phyloP scores from a whole-genome alignment of 148 eudicot genomes.

The Heliamphora exappendiculata region DNA sequence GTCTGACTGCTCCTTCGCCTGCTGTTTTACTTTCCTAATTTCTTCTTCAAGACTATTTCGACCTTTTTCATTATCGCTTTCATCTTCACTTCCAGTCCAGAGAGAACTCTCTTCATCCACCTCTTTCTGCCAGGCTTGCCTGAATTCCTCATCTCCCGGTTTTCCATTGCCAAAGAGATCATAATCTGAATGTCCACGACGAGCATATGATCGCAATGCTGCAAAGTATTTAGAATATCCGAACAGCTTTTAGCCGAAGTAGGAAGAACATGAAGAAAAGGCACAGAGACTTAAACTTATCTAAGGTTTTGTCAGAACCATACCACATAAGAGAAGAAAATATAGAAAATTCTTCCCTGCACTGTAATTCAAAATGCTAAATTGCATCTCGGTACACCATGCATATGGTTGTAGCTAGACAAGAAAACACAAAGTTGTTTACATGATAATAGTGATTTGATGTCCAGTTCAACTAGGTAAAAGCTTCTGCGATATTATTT shows the following conservation, averaged over 20 bases:
- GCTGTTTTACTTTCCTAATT: conserved; percentile 66
- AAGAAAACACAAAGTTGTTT: background rate
- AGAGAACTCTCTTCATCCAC: conserved; percentile 63
- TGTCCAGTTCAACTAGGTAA: background rate
- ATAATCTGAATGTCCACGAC: conserved; percentile 48
- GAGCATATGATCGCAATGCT: conserved; percentile 60
- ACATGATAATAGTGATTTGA: background rate
- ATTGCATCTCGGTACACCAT: background rate
- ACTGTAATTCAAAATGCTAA: background rate
- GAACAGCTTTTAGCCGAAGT: background rate
- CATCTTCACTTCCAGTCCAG: conserved; percentile 96
- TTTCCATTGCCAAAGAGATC: conserved; percentile 73
- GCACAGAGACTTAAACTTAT: background rate
- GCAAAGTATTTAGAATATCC: conserved; percentile 10
- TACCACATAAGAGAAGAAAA: background rate
- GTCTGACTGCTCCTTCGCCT: conserved; percentile 70
- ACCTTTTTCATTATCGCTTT: conserved; percentile 45
- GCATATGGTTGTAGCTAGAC: background rate
- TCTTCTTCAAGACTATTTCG: conserved; percentile 53
- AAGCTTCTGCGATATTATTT: background rate
- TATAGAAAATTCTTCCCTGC: background rate
- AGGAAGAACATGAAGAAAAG: background rate
- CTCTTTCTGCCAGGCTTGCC: conserved; percentile 77
- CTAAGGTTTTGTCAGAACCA: background rate
- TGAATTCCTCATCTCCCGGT: conserved; percentile 69